Percentiles rank a stretch among this genome's conserved stretches.
Conservation (phyloP, 2,329 filamentous ascomycete genomes). For the Monosporascus sp. region DNA sequence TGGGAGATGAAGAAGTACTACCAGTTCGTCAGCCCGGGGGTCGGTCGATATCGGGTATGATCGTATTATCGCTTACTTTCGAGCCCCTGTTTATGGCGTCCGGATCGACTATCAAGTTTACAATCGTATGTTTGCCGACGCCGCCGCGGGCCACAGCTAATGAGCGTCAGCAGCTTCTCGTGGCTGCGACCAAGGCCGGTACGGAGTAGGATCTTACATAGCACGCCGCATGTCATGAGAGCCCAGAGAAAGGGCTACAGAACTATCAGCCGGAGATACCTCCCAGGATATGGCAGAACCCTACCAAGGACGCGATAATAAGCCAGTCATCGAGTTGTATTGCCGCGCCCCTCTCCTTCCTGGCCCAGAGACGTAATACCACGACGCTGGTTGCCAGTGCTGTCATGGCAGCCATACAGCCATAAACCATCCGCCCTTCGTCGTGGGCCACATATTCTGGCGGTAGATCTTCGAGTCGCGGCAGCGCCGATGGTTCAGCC, state of each 20-base stretch:
- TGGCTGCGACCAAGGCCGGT: background rate
- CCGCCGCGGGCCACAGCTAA: background rate
- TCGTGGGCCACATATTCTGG: background rate
- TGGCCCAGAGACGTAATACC: background rate
- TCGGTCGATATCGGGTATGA: background rate
- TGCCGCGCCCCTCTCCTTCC: background rate
- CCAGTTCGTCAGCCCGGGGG: background rate
- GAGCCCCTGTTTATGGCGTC: background rate
- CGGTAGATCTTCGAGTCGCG: background rate
- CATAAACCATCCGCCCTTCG: background rate
- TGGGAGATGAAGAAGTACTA: background rate
- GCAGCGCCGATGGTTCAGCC: background rate
- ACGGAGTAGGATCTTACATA: background rate
- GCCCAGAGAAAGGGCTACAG: background rate
- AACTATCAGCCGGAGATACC: background rate
- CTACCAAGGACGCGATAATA: background rate
- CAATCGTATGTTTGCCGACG: background rate
- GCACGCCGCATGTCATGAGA: background rate
- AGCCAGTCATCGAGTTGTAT: background rate
- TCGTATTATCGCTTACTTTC: background rate
- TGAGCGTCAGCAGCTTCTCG: background rate
- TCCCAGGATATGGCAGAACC: background rate
- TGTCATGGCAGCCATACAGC: background rate
- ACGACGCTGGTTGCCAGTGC: background rate
- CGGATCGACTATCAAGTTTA: background rate